Percentiles rank a stretch among this genome's conserved stretches.
These are phyloP conservation scores for Cutaneotrichosporon sp. DNA, from an alignment of 1,284 basidiomycete species.

Conservation along the genomic window DNA sequence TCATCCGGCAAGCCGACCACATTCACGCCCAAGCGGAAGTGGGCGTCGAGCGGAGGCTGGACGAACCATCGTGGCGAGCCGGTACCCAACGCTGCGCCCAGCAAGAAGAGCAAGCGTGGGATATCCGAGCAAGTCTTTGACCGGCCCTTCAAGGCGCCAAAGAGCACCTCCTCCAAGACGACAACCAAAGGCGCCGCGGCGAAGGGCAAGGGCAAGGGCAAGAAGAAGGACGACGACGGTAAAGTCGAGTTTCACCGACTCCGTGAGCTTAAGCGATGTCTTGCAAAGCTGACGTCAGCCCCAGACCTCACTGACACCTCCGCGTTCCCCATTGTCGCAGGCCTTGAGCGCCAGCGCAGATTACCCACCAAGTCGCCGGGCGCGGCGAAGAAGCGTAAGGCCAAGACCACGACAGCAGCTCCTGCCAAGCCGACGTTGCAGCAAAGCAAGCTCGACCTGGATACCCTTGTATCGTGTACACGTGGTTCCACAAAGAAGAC, in stretches of 20 bases:
- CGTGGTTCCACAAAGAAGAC: background rate
- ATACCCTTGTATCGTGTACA: background rate
- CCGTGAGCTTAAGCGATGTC: conserved; percentile 1
- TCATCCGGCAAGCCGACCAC: background rate
- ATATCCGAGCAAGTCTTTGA: background rate
- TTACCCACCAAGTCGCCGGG: conserved; percentile 5
- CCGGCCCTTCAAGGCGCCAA: background rate
- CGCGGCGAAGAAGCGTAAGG: background rate
- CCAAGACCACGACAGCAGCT: background rate
- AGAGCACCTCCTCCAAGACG: background rate
- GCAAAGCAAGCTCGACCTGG: conserved; percentile 1
- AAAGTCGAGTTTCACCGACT: conserved; percentile 12
- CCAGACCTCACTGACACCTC: background rate
- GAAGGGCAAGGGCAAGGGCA: background rate
- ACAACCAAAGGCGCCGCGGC: background rate
- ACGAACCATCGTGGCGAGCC: conserved; percentile 11
- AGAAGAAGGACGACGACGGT: conserved; percentile 9
- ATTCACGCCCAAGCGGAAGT: background rate
- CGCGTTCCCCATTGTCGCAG: conserved; percentile 12
- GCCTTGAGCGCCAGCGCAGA: conserved; percentile 7
- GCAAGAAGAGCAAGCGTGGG: background rate
- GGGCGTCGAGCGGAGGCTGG: conserved; percentile 17
- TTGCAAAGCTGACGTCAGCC: background rate
- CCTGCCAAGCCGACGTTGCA: background rate
- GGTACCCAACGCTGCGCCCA: conserved; percentile 8